Conservation (phyloP, 257 asterid genomes). For the Gynochthodes officinalis region DNA sequence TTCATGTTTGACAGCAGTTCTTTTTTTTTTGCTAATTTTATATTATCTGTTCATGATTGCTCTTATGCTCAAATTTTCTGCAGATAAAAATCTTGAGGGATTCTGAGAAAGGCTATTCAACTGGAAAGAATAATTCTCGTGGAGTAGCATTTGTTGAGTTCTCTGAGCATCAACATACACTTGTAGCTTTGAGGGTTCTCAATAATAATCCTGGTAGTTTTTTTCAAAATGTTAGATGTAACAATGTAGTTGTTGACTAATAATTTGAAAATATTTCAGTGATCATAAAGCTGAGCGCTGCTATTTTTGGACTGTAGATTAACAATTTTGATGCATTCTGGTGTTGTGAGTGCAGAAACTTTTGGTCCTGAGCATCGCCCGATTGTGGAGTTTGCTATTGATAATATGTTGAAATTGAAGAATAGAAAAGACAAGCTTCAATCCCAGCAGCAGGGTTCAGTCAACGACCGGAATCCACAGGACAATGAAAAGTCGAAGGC, state of each 20-base stretch:
- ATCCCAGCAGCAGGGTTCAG: constrained; percentile 42
- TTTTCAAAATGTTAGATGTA: background rate
- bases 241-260: background rate
- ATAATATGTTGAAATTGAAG: constrained; percentile 75
- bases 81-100: constrained; percentile 79
- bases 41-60: background rate
- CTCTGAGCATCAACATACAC: constrained; percentile 96
- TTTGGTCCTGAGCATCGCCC: constrained; percentile 91
- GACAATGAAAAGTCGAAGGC: constrained; percentile 25
- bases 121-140: constrained; percentile 59
- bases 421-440: constrained; percentile 62
- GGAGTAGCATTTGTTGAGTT: constrained; percentile 96
- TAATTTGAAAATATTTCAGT: background rate
- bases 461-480: constrained; percentile 25
- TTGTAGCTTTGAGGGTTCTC: constrained; percentile 94
- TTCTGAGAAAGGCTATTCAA: constrained; percentile 49
- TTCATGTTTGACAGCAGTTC: constrained; percentile 16
- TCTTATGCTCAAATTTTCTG: constrained; percentile 10
- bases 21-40: background rate
- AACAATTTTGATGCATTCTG: background rate
- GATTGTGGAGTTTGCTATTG: constrained; percentile 95
- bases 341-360: constrained; percentile 42
- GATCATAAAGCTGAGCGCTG: background rate
- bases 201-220: constrained; percentile 84
- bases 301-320: background rate